These are phyloP conservation scores for Talaromyces sp. DNA, from an alignment of 2,329 filamentous ascomycete genomes.

Conservation along the genomic window DNA sequence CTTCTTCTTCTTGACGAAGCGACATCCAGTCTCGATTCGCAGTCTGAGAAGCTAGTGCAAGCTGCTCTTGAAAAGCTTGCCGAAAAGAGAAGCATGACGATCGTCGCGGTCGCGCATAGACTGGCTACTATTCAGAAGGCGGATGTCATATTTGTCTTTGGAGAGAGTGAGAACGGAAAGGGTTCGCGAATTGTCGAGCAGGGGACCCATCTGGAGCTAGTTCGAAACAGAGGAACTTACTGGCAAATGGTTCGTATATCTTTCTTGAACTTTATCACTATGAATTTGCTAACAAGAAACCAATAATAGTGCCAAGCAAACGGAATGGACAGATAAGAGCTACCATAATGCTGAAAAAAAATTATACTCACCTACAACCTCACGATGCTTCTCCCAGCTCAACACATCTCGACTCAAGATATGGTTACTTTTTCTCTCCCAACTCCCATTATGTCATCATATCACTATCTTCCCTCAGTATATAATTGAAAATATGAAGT, in stretches of 20 bases:
- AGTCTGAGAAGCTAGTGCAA: conserved; percentile 69
- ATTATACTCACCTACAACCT: no score
- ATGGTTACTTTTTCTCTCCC: background rate
- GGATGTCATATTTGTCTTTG: conserved; percentile 78
- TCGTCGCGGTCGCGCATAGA: conserved; percentile 76
- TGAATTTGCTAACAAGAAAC: no score
- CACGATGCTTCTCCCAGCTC: no score
- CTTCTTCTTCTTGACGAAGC: conserved; percentile 56
- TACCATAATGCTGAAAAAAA: no score
- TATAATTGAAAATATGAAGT: no score
- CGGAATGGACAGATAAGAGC: no score
- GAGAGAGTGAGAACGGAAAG: conserved; percentile 42
- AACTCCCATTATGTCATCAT: background rate
- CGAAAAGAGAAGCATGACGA: conserved; percentile 60
- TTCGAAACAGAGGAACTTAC: conserved; percentile 3
- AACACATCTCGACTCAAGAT: background rate
- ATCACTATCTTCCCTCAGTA: background rate
- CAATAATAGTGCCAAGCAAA: no score
- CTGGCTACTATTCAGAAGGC: conserved; percentile 77
- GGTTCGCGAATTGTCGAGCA: conserved; percentile 1
- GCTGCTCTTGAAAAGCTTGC: conserved; percentile 64
- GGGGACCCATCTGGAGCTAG: conserved; percentile 2
- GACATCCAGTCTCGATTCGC: conserved; percentile 63
- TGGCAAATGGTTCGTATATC: conserved; percentile 6
- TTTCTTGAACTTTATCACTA: background rate